These are phyloP conservation scores for Ajuga reptans DNA, from an alignment of 305 asterid species.

Conservation along the genomic window DNA sequence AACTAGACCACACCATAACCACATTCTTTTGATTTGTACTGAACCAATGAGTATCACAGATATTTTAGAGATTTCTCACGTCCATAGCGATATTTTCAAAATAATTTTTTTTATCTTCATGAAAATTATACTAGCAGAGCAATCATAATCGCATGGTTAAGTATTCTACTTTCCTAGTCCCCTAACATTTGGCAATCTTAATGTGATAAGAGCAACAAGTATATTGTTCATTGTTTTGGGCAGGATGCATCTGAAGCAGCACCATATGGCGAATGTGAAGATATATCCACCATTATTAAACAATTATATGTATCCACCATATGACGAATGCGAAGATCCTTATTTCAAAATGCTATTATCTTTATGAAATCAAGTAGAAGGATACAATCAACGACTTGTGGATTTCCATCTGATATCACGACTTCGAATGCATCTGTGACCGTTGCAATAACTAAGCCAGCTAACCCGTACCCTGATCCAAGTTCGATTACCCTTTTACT, in stretches of 20 bases:
- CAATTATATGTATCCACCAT: not conserved
- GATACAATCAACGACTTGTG: slow-evolving; percentile 91
- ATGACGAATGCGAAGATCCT: not conserved
- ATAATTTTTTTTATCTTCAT: not conserved
- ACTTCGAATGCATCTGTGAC: slow-evolving; percentile 71
- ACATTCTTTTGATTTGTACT: not conserved
- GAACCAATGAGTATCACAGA: not conserved
- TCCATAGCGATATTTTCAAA: not conserved
- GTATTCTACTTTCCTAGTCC: not conserved
- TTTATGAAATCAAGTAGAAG: slow-evolving; percentile 29
- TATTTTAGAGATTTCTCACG: not conserved
- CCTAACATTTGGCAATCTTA: not conserved
- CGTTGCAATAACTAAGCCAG: slow-evolving; percentile 74
- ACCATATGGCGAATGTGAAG: not conserved
- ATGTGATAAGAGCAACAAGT: not conserved
- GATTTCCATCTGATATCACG: slow-evolving; percentile 84
- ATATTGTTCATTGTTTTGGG: not conserved
- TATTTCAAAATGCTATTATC: not conserved
- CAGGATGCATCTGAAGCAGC: slow-evolving; percentile 3
- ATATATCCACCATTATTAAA: not conserved
- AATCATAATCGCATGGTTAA: not conserved
- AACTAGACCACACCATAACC: not conserved
- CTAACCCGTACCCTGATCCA: slow-evolving; percentile 90
- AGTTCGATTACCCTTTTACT: slow-evolving; percentile 70
- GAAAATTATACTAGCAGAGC: not conserved